Evolutionary conservation across 352 stramenopile species (phyloP), one percentile per base, ranked within the genome.

Genomic region (Globisporangium emineosum): DNA sequence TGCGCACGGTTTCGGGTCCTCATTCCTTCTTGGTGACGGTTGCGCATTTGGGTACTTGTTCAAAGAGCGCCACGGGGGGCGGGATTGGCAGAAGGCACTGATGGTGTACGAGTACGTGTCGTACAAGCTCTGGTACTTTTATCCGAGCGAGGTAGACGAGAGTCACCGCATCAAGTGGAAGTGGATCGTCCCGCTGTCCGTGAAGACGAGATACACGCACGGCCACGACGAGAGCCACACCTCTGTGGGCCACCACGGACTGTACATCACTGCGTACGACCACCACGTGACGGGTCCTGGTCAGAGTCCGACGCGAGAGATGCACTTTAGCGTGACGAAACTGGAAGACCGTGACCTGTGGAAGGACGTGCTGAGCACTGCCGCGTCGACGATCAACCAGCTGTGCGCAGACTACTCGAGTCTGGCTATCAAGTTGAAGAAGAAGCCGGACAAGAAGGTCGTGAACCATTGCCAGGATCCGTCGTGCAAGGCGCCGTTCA

Each of bases 121-220:
- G 43, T 86, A 94, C 73, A 96, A 96, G 68, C 61, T 96, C 21
- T 96, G 87, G 87, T 96, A 93, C 69, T 96, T 96, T 65, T 93
- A 94, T 49, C 87, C 87, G 45, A 92, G 81, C 54, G 85, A 93
- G 65, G 81, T 93, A 30, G 86, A 96, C 62, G 81, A 90, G 64
- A 80, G 77, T 5, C 79, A 94, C 35, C 70, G 77, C 27, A 96
- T 96, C 69, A 76, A 88, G 66, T 96, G 87, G 87, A 91, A 93
- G 64, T 96, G 87, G 87, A 91, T 96, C 52, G 74, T 96, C 0
- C 87, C 87, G 21, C 69, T 93, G 30, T 79, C 78, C 6, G 85
- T 96, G 12, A 77, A 76, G 30, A 83, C 71, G 17, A 78, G 85
- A 15, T 96, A 94, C 64, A 93, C 83, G 7, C 87, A 96, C 61